These are phyloP conservation scores for Hysterangium stoloniferum DNA, from an alignment of 768 basidiomycete species.

Conservation along the genomic window DNA sequence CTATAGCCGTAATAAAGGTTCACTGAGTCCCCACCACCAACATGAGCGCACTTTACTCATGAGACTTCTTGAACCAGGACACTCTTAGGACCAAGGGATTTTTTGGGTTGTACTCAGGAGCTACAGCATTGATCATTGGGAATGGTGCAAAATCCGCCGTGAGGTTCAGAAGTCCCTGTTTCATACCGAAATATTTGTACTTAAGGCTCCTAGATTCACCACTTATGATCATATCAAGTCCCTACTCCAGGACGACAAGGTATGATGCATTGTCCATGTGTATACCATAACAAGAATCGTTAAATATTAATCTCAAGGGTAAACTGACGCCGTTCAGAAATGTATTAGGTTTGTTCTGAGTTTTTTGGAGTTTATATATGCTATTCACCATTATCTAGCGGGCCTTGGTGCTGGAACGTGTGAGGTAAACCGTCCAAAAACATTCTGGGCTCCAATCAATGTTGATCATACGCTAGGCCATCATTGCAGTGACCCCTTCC, in stretches of 20 bases:
- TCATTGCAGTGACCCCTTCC: slow-evolving; percentile 93
- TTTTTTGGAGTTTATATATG: background rate
- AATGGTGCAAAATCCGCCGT: slow-evolving; percentile 95
- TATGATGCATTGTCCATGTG: slow-evolving; percentile 25
- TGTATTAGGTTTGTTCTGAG: slow-evolving; percentile 54
- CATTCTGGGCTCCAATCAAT: slow-evolving; percentile 25
- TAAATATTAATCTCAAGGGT: slow-evolving; percentile 48
- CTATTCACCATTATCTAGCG: slow-evolving; percentile 38
- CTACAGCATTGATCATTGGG: slow-evolving; percentile 85
- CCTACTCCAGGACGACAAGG: slow-evolving; percentile 75
- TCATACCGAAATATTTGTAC: background rate
- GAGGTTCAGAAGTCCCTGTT: slow-evolving; percentile 25
- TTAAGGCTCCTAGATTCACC: slow-evolving; percentile 43
- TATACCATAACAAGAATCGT: background rate
- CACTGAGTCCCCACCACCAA: slow-evolving; percentile 23
- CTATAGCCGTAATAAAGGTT: slow-evolving; percentile 11
- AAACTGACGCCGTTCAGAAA: slow-evolving; percentile 84
- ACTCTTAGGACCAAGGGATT: slow-evolving; percentile 82
- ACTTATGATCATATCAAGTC: slow-evolving; percentile 91
- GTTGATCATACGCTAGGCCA: slow-evolving; percentile 58
- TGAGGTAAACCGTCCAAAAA: slow-evolving; percentile 4
- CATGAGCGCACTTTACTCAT: slow-evolving; percentile 12
- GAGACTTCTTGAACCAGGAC: no score
- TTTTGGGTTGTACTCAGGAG: slow-evolving; percentile 77
- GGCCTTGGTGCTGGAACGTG: slow-evolving; percentile 70